These are phyloP conservation scores for Aspergillus udagawae DNA, from an alignment of 2,329 filamentous ascomycete genomes.

Conservation along the genomic window DNA sequence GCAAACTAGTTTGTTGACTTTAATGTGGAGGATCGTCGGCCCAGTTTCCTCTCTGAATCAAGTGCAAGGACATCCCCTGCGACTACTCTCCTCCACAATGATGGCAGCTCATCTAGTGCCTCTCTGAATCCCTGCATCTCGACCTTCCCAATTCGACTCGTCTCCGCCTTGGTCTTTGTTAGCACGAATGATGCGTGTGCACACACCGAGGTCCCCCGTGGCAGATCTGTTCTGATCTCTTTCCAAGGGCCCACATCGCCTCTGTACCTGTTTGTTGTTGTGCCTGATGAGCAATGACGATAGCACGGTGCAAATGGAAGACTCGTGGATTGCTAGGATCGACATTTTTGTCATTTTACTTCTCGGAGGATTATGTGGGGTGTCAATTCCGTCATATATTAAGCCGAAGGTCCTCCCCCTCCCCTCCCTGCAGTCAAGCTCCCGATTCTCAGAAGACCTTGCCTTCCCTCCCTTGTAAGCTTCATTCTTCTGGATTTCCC, in stretches of 20 bases:
- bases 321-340: neutral
- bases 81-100: neutral
- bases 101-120: neutral
- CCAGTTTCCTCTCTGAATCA: neutral
- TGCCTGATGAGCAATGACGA: neutral
- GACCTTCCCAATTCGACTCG: neutral
- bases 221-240: neutral
- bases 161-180: neutral
- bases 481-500: neutral
- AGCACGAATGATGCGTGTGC: neutral
- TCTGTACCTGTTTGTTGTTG: neutral
- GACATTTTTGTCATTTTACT: neutral
- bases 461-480: neutral
- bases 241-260: neutral
- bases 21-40: neutral
- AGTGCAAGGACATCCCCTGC: neutral
- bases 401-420: neutral
- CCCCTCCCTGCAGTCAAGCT: neutral
- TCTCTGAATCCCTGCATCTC: neutral
- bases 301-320: neutral
- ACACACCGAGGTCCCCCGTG: neutral
- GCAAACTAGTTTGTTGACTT: neutral
- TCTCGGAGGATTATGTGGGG: neutral
- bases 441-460: neutral
- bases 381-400: neutral